A percentile compares a stretch with the other conserved stretches of the same genome.
These are phyloP conservation scores for Phyllosticta paracitricarpa DNA, from an alignment of 2,329 filamentous ascomycete genomes.

Conservation along the genomic window DNA sequence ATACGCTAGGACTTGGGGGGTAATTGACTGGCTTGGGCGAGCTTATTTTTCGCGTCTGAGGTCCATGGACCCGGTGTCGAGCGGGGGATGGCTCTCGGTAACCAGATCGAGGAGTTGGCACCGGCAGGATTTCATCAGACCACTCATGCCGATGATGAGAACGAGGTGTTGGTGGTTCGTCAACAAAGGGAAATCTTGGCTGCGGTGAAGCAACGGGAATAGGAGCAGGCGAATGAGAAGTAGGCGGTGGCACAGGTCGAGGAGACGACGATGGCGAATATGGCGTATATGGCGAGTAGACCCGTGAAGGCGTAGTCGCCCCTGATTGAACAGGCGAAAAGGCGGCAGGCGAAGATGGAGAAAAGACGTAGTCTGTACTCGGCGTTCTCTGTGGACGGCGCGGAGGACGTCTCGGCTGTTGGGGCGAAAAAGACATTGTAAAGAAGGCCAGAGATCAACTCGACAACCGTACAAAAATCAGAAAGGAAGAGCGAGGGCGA, in stretches of 20 bases:
- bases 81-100: neutral
- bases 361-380: slow-evolving; percentile 3
- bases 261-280: neutral
- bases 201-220: neutral
- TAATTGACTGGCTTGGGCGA: neutral
- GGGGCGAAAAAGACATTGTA: neutral
- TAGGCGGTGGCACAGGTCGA: neutral
- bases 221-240: neutral
- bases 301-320: neutral
- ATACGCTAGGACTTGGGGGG: neutral
- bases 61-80: neutral
- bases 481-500: neutral
- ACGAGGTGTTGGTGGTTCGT: neutral
- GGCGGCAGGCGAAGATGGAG: neutral
- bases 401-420: neutral
- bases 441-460: neutral
- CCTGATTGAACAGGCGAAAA: neutral
- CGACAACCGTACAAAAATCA: neutral
- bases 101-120: neutral
- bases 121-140: neutral
- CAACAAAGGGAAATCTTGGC: neutral
- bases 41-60: neutral
- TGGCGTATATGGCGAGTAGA: neutral
- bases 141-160: neutral
- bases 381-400: slow-evolving; percentile 4